Conservation (phyloP, 1,139 yeast species). For the Sugiyamaella sp. region DNA sequence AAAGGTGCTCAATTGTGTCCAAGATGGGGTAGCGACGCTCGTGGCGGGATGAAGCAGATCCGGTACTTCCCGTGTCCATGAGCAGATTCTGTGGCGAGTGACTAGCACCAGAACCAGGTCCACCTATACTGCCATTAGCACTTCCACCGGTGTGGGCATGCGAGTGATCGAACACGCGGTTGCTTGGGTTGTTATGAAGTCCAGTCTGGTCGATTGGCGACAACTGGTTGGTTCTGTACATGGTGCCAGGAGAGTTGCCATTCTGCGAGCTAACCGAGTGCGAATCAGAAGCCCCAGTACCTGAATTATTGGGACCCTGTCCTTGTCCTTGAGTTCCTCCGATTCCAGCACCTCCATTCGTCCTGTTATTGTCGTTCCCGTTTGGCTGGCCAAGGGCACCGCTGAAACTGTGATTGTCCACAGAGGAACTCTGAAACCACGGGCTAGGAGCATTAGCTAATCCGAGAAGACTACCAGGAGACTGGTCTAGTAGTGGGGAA, state of each 20-base stretch:
- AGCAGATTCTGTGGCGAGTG: conserved; percentile 11
- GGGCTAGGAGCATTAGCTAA: conserved; percentile 20
- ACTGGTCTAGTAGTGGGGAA: conserved; percentile 21
- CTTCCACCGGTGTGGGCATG: conserved; percentile 8
- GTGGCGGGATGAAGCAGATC: conserved; percentile 15
- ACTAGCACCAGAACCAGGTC: conserved; percentile 7
- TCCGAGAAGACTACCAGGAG: conserved; percentile 21
- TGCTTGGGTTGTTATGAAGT: conserved; percentile 4
- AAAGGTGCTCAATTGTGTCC: conserved; percentile 34
- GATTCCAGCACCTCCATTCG: conserved; percentile 5
- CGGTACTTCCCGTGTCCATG: conserved; percentile 20
- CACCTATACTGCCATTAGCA: conserved; percentile 9
- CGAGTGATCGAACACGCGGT: conserved; percentile 11
- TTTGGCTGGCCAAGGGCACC: conserved; percentile 9
- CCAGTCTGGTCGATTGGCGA: conserved; percentile 15
- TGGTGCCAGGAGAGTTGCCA: conserved; percentile 11
- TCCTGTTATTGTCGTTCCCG: neutral
- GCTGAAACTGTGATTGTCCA: conserved; percentile 15
- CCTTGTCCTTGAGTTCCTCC: neutral
- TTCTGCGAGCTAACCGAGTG: conserved; percentile 12
- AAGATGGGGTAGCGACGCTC: conserved; percentile 38
- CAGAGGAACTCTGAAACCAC: conserved; percentile 19
- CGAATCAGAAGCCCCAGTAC: conserved; percentile 13
- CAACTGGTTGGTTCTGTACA: conserved; percentile 1
- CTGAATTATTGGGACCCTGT: neutral